A percentile compares a stretch with the other conserved stretches of the same genome.
Evolutionary conservation across 2,329 filamentous ascomycete species (phyloP).

Genomic region (Trichophyton mentagrophytes): DNA sequence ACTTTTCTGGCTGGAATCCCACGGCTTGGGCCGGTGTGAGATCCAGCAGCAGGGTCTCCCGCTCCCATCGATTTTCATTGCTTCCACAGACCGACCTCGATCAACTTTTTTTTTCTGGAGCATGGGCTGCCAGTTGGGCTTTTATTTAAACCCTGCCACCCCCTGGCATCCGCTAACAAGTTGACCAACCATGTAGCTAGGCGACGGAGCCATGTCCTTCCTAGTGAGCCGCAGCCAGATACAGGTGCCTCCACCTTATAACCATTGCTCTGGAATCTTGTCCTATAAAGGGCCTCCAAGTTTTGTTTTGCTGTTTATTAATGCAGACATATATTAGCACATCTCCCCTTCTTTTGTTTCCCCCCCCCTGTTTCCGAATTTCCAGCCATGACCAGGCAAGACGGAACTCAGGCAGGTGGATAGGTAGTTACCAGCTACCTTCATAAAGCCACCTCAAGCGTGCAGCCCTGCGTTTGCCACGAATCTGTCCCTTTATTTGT

Average conservation of each 20-base stretch:
- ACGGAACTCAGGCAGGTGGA: background rate
- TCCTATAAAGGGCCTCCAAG: background rate
- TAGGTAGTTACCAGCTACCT: background rate
- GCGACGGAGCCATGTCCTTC: background rate
- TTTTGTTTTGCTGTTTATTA: background rate
- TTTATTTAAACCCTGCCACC: background rate
- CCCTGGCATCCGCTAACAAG: background rate
- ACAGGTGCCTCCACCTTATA: background rate
- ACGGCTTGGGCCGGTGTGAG: slow-evolving; percentile 1
- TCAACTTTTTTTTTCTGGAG: background rate
- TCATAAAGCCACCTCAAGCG: background rate
- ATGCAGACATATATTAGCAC: background rate
- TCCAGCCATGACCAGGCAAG: background rate
- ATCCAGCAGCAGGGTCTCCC: background rate
- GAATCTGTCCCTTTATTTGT: background rate
- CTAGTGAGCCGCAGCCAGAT: background rate
- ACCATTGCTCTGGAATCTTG: background rate
- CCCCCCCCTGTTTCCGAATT: no score
- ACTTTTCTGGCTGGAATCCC: background rate
- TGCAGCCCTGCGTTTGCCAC: slow-evolving; percentile 2
- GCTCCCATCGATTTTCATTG: background rate
- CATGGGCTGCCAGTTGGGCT: background rate
- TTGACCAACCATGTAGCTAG: background rate
- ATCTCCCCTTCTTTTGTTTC: background rate
- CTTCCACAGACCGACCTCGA: background rate